Conservation (phyloP, 805 yeast genomes). For the Saccharomyces mikatae region DNA sequence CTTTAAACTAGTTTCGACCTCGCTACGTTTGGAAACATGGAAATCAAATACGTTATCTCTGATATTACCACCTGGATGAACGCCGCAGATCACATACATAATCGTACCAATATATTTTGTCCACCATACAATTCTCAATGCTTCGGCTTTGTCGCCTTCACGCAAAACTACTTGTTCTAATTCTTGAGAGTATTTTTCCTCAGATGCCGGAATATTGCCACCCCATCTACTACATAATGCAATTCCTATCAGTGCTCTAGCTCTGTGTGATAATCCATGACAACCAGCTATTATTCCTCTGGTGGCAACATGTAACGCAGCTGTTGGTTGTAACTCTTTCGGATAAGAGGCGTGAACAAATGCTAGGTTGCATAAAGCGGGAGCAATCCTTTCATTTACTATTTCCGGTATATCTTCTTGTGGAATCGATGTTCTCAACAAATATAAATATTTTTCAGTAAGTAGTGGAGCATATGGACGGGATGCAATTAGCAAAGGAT, state of each 20-base stretch:
- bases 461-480: constrained; percentile 64
- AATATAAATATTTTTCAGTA: constrained; percentile 46
- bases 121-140: constrained; percentile 57
- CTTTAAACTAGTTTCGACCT: constrained; percentile 19
- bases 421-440: constrained; percentile 53
- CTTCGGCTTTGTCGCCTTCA: constrained; percentile 35
- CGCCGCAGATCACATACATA: constrained; percentile 73
- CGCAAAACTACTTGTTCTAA: constrained; percentile 44
- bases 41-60: constrained; percentile 50
- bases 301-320: constrained; percentile 64
- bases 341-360: constrained; percentile 73
- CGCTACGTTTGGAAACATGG: constrained; percentile 29
- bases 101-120: constrained; percentile 62
- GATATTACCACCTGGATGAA: constrained; percentile 73
- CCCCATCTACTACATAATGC: constrained; percentile 80
- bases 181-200: constrained; percentile 38
- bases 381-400: constrained; percentile 51
- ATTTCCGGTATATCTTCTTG: constrained; percentile 47
- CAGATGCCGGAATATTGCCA: constrained; percentile 57
- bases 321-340: constrained; percentile 66
- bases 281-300: constrained; percentile 70
- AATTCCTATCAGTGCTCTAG: constrained; percentile 62
- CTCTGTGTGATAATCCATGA: constrained; percentile 66
- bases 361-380: constrained; percentile 65
- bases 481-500: constrained; percentile 63